Evolutionary conservation across 192 early-diverging fungal species (phyloP).

Genomic region (Coemansia sp.): DNA sequence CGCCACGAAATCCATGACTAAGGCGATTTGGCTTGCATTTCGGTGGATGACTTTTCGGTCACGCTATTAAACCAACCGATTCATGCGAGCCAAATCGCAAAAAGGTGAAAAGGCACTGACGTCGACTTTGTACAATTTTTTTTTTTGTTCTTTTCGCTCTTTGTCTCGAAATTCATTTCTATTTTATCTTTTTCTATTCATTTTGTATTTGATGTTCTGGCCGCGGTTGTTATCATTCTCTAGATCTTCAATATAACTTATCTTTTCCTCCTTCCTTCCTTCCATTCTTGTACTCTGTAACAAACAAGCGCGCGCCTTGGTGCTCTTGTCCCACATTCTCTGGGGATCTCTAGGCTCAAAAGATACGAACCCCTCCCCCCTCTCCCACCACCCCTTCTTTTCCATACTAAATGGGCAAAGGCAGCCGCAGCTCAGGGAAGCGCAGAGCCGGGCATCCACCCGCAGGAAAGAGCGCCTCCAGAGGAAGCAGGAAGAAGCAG

Average conservation of each 20-base stretch:
- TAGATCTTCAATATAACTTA: background rate
- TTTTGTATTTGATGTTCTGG: background rate
- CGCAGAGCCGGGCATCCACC: constrained; percentile 12
- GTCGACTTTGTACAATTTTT: background rate
- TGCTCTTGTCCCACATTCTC: background rate
- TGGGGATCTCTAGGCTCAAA: too few relatives aligned
- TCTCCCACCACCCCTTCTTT: background rate
- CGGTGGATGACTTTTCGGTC: too few relatives aligned
- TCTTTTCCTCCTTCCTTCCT: too few relatives aligned
- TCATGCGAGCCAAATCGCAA: background rate
- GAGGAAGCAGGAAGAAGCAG: background rate
- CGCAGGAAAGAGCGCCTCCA: constrained; percentile 3
- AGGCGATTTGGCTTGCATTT: too few relatives aligned
- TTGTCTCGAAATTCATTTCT: background rate
- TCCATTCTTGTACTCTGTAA: background rate
- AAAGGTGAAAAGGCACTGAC: constrained; percentile 13
- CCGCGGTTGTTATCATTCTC: background rate
- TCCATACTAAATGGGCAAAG: constrained; percentile 19
- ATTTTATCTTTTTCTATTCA: background rate
- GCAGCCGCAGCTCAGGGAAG: constrained; percentile 22
- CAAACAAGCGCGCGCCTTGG: background rate
- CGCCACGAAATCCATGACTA: too few relatives aligned
- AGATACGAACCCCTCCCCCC: too few relatives aligned
- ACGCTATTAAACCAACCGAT: background rate
- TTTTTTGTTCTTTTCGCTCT: background rate